Evolutionary conservation across 352 stramenopile species (phyloP).

Genomic region (Peronospora farinosa): DNA sequence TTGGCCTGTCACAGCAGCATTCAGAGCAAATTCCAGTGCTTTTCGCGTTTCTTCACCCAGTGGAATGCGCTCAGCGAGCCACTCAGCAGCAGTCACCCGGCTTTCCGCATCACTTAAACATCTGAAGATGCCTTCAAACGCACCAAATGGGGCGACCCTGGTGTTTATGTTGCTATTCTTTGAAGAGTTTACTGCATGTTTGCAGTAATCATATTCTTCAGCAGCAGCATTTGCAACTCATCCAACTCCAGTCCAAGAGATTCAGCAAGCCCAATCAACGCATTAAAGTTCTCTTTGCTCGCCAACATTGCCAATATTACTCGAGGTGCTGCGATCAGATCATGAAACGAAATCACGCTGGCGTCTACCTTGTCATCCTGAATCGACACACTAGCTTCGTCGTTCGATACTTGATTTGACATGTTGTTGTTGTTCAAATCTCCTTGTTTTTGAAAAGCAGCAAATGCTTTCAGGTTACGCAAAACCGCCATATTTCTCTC

Average conservation of each 20-base stretch:
- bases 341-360: conserved; percentile 50
- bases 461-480: conserved; percentile 41
- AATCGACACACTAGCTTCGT: neutral
- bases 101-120: conserved; percentile 36
- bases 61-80: conserved; percentile 44
- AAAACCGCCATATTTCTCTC: conserved; percentile 56
- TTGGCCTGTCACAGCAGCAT: conserved; percentile 11
- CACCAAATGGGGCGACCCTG: conserved; percentile 16
- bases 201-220: conserved; percentile 60
- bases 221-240: conserved; percentile 64
- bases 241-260: conserved; percentile 59
- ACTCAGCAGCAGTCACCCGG: conserved; percentile 44
- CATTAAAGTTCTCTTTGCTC: conserved; percentile 42
- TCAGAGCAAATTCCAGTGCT: conserved; percentile 41
- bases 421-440: neutral
- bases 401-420: neutral
- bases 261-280: conserved; percentile 39
- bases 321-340: conserved; percentile 51
- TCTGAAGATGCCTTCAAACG: conserved; percentile 30
- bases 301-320: conserved; percentile 47
- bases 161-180: neutral
- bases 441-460: conserved; percentile 6
- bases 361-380: neutral
- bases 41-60: conserved; percentile 37
- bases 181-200: conserved; percentile 7